phyloP scores from a whole-genome alignment of 768 basidiomycete genomes.

The Leccinum subtestaceum region DNA sequence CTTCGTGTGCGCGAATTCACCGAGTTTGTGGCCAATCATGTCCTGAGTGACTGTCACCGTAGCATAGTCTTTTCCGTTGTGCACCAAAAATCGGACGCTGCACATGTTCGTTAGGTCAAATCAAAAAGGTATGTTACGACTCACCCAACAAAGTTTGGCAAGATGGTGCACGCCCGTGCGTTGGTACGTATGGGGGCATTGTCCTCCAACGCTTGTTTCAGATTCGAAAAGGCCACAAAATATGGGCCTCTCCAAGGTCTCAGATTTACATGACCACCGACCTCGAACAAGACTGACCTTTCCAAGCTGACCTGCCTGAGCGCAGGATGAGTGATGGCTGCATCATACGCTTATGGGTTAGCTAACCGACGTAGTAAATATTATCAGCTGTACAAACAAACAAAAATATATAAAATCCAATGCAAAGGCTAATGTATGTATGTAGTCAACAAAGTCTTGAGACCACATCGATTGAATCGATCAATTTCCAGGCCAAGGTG shows the following conservation, averaged over 20 bases:
- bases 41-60: constrained; percentile 90
- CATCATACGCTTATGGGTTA: constrained; percentile 41
- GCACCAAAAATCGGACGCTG: constrained; percentile 86
- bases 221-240: constrained; percentile 89
- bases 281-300: constrained; percentile 45
- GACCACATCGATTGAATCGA: no score
- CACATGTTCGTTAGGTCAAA: background rate
- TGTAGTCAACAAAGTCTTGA: no score
- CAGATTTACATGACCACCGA: background rate
- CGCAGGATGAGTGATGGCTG: constrained; percentile 56
- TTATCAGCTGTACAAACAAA: background rate
- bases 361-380: background rate
- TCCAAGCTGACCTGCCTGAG: constrained; percentile 81
- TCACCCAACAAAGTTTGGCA: constrained; percentile 95
- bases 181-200: constrained; percentile 87
- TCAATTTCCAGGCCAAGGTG: background rate
- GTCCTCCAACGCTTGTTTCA: constrained; percentile 75
- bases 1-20: constrained; percentile 90
- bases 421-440: no score
- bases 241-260: constrained; percentile 66
- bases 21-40: constrained; percentile 98
- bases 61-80: constrained; percentile 89
- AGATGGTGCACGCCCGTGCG: constrained; percentile 85
- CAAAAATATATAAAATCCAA: background rate
- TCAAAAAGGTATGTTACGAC: constrained; percentile 22